A percentile compares a stretch with the other conserved stretches of the same genome.
These are phyloP conservation scores for Camelina laxa DNA, from an alignment of 345 rosid species.

Conservation along the genomic window DNA sequence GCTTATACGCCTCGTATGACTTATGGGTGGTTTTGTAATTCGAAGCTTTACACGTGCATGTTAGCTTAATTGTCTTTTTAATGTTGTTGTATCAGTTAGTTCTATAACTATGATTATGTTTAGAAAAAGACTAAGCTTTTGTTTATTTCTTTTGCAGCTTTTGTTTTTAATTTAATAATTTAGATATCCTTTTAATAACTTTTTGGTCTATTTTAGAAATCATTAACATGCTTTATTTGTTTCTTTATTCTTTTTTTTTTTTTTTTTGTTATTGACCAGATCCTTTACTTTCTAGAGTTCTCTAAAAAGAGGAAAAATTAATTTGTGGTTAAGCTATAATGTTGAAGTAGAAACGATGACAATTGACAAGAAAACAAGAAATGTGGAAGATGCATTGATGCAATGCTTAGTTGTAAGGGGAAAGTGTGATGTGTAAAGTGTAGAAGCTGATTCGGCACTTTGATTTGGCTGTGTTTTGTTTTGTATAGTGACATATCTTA, in stretches of 20 bases:
- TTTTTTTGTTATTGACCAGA: conserved; percentile 12
- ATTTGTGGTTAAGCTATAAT: not conserved
- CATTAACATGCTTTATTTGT: not conserved
- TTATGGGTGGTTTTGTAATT: conserved; percentile 10
- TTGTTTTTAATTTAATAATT: conserved; percentile 20
- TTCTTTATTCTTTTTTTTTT: not conserved
- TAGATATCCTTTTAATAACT: conserved; percentile 11
- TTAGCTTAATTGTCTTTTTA: conserved; percentile 16
- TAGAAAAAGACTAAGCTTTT: conserved; percentile 28
- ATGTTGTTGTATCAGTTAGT: no score
- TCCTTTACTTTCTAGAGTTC: not conserved
- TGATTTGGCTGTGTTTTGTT: not conserved
- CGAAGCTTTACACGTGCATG: conserved; percentile 19
- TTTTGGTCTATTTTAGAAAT: not conserved
- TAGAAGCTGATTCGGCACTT: conserved; percentile 16
- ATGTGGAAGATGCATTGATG: conserved; percentile 15
- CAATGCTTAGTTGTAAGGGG: conserved; percentile 43
- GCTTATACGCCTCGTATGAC: conserved; percentile 29
- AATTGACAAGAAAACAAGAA: conserved; percentile 22
- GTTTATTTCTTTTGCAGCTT: conserved; percentile 20
- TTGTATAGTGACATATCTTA: not conserved
- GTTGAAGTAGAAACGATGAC: not conserved
- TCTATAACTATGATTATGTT: conserved; percentile 20
- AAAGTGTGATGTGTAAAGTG: conserved; percentile 34
- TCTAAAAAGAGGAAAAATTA: not conserved